A percentile compares a stretch with the other conserved stretches of the same genome.
phyloP scores from a whole-genome alignment of 306 rosid species.

The Malus orientalis region DNA sequence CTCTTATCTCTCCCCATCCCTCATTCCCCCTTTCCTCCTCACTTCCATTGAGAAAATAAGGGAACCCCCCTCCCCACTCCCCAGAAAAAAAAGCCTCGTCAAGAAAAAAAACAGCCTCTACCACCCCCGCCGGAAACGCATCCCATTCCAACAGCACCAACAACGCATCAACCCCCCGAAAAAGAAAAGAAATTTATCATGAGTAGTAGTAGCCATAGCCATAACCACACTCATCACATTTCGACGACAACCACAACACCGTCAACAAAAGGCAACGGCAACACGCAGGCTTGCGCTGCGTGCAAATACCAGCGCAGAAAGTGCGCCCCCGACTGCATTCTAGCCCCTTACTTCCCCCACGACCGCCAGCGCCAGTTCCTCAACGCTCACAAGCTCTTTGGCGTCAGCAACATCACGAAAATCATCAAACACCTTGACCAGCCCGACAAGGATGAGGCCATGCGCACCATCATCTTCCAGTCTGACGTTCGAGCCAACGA shows the following conservation, averaged over 20 bases:
- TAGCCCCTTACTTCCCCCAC: constrained; percentile 82
- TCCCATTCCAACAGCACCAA: constrained; percentile 7
- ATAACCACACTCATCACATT: background rate
- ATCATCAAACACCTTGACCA: constrained; percentile 33
- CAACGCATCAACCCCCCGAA: background rate
- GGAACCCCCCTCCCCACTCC: background rate
- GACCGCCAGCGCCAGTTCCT: constrained; percentile 52
- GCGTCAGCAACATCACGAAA: constrained; percentile 61
- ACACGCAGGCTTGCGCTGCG: constrained; percentile 79
- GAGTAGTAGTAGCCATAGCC: background rate
- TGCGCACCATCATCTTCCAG: constrained; percentile 44
- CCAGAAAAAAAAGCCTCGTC: constrained; percentile 23
- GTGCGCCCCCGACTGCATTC: constrained; percentile 62
- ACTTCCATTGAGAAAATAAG: constrained; percentile 23
- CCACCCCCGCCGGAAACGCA: constrained; percentile 80
- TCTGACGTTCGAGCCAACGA: constrained; percentile 60
- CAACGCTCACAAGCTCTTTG: constrained; percentile 68
- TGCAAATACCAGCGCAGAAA: constrained; percentile 75
- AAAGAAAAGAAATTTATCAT: background rate
- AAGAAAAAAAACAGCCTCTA: constrained; percentile 5
- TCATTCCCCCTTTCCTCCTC: background rate
- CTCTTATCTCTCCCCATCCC: constrained; percentile 45
- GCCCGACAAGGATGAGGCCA: constrained; percentile 26
- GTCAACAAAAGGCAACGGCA: constrained; percentile 25
- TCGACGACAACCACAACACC: background rate